Conservation (phyloP, 2,329 filamentous ascomycete genomes). For the Aspergillus carbonarius region DNA sequence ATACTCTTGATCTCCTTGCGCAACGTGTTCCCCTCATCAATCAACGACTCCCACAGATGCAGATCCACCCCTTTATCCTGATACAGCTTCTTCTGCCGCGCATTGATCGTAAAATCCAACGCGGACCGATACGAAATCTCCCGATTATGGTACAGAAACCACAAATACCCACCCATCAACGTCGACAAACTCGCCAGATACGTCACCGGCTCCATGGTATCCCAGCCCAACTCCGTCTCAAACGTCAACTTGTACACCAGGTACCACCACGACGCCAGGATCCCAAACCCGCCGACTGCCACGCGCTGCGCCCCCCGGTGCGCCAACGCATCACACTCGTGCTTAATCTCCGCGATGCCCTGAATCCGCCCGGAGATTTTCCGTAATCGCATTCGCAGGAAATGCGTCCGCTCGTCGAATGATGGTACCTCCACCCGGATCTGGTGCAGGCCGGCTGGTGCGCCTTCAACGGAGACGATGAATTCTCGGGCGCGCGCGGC, state of each 20-base stretch:
- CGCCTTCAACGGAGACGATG: conserved; percentile 76
- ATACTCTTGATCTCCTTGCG: conserved; percentile 76
- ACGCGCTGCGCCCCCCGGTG: conserved; percentile 75
- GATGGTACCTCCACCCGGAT: conserved; percentile 80
- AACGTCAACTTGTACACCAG: conserved; percentile 70
- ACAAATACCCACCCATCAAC: conserved; percentile 86
- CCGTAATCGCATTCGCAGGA: conserved; percentile 73
- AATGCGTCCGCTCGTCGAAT: conserved; percentile 88
- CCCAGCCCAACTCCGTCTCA: conserved; percentile 78
- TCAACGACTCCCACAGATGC: conserved; percentile 71
- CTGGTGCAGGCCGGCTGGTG: conserved; percentile 57
- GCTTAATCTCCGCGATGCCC: conserved; percentile 69
- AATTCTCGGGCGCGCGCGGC: conserved; percentile 83
- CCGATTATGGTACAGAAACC: conserved; percentile 90
- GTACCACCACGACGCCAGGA: conserved; percentile 76
- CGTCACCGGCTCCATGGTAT: conserved; percentile 85
- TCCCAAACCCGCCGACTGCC: conserved; percentile 74
- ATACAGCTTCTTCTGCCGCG: conserved; percentile 75
- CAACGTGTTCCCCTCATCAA: conserved; percentile 76
- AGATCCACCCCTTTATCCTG: conserved; percentile 72
- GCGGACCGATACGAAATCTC: conserved; percentile 85
- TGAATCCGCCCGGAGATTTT: conserved; percentile 70
- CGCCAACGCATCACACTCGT: conserved; percentile 75
- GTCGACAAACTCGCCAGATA: conserved; percentile 84
- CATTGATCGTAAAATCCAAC: conserved; percentile 80